A percentile compares a stretch with the other conserved stretches of the same genome.
phyloP scores from a whole-genome alignment of 73 alveolate species.

The Stentor roeselii region DNA sequence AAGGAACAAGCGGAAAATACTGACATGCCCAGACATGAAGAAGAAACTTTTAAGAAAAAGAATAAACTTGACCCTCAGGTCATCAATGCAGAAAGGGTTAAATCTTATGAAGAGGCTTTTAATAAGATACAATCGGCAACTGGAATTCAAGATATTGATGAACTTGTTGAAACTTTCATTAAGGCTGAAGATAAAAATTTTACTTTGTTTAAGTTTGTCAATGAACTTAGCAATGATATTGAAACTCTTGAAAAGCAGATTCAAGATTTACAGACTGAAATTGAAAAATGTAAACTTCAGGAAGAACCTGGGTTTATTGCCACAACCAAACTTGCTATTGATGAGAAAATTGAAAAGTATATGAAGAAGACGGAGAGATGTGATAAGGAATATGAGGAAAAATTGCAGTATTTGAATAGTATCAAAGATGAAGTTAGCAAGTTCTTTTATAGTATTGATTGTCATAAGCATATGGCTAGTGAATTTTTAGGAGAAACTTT shows the following conservation, averaged over 20 bases:
- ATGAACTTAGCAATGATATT: slow-evolving; percentile 73
- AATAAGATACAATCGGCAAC: slow-evolving; percentile 82
- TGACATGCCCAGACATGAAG: neutral
- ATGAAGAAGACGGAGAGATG: slow-evolving; percentile 52
- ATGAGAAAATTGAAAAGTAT: slow-evolving; percentile 47
- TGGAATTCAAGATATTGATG: slow-evolving; percentile 82
- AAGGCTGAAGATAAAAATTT: slow-evolving; percentile 78
- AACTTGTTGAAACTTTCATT: slow-evolving; percentile 68
- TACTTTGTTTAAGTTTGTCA: slow-evolving; percentile 73
- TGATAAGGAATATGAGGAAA: slow-evolving; percentile 46
- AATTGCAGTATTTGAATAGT: slow-evolving; percentile 40
- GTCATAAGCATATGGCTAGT: slow-evolving; percentile 42
- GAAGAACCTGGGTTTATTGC: slow-evolving; percentile 35
- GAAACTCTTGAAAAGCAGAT: slow-evolving; percentile 66
- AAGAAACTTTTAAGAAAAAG: neutral
- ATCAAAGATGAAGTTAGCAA: slow-evolving; percentile 51
- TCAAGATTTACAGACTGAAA: slow-evolving; percentile 55
- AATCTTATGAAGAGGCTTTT: slow-evolving; percentile 69
- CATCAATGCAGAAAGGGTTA: slow-evolving; percentile 47
- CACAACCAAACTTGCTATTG: slow-evolving; percentile 47
- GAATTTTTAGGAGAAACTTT: slow-evolving; percentile 51
- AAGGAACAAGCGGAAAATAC: slow-evolving; percentile 42
- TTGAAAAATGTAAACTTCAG: slow-evolving; percentile 45
- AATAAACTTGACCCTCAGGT: neutral
- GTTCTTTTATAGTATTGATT: slow-evolving; percentile 45